Evolutionary conservation across 2,329 filamentous ascomycete genomes (phyloP), one percentile per base, ranked within the genome.

Genomic region (Lachnellula subtilissima): DNA sequence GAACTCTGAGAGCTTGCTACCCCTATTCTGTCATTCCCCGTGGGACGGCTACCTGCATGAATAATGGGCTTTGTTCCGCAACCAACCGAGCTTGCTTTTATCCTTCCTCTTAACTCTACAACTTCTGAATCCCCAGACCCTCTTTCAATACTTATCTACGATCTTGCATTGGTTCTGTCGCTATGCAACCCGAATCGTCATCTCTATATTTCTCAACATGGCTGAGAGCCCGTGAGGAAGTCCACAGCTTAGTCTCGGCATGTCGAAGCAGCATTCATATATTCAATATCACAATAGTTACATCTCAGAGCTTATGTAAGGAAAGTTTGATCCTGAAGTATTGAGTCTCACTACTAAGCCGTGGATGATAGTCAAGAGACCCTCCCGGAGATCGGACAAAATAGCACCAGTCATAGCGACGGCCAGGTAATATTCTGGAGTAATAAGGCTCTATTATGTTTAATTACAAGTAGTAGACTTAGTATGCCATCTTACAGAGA

Each of bases 11-110:
- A 48, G 22, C 15, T n/a, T 32, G n/a, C 8, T 22, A 22, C 17
- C 42, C 19, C 19, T 22, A 4, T 12, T 23, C 19, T 32, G 12
- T 14, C 22, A 23, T n/a, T 14, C 28, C 25, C 23, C 5, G 9
- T n/a, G 4, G 7, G 28, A 23, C 51, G 59, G 61, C 48, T 58
- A 56, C 53, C 22, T 60, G 59, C 59, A 63, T 63, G 53, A 61
- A 63, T 53, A 61, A 62, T 58, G 48, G 25, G 47, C 42, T 62
- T 62, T 50, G 48, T 50, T 15, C 36, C 23, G 17, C 23, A 19
- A 12, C n/a, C 2, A 12, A 5, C 23, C 23, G 23, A 37, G 48
- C 9, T 37, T 50, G 17, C 28, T 28, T 39, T 22, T 50, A 4
- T 37, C 23, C 14, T 22, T n/a, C 45, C 22, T 15, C 12, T 11